Conservation (phyloP, 2,329 filamentous ascomycete genomes). For the Colletotrichum neosansevieriae region DNA sequence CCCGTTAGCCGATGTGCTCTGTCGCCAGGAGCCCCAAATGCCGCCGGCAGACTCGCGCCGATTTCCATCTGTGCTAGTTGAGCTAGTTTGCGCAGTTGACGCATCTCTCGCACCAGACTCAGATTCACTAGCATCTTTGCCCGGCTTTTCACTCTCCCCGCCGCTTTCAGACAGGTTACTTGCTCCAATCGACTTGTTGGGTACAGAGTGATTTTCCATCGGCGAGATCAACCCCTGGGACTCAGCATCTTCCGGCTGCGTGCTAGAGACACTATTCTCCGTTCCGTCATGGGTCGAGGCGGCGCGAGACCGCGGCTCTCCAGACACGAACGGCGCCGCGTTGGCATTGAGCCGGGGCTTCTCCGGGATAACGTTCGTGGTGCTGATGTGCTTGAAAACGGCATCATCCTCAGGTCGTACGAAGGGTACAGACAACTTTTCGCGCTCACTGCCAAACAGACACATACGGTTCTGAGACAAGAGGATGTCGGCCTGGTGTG, state of each 20-base stretch:
- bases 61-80: slow-evolving; percentile 33
- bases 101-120: slow-evolving; percentile 32
- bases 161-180: slow-evolving; percentile 58
- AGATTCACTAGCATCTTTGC: slow-evolving; percentile 41
- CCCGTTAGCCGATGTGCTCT: slow-evolving; percentile 60
- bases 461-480: slow-evolving; percentile 93
- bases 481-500: slow-evolving; percentile 89
- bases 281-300: slow-evolving; percentile 39
- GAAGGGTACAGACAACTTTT: slow-evolving; percentile 90
- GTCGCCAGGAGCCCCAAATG: slow-evolving; percentile 80
- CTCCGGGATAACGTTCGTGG: slow-evolving; percentile 66
- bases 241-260: slow-evolving; percentile 47
- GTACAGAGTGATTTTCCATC: slow-evolving; percentile 50
- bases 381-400: slow-evolving; percentile 82
- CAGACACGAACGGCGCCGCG: slow-evolving; percentile 56
- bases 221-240: slow-evolving; percentile 51
- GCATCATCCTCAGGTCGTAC: slow-evolving; percentile 90
- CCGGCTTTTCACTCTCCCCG: slow-evolving; percentile 56
- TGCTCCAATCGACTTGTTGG: slow-evolving; percentile 49
- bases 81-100: slow-evolving; percentile 15
- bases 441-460: slow-evolving; percentile 86
- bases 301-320: slow-evolving; percentile 49
- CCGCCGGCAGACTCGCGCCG: slow-evolving; percentile 64
- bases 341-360: slow-evolving; percentile 70
- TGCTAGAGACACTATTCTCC: slow-evolving; percentile 43